These are phyloP conservation scores for Mentha longifolia DNA, from an alignment of 257 asterid species.

Conservation along the genomic window DNA sequence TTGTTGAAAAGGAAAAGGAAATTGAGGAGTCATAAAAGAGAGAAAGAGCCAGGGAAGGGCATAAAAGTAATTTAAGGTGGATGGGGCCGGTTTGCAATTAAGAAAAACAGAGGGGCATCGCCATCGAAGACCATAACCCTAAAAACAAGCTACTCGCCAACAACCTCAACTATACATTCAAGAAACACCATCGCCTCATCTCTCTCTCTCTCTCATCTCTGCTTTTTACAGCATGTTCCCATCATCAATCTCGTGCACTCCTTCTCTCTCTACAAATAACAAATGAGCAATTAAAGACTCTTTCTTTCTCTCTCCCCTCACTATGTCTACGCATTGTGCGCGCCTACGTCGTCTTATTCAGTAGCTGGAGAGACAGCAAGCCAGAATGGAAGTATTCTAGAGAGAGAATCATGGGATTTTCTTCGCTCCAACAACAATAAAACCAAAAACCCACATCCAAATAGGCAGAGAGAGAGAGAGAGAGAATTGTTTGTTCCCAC, in stretches of 20 bases:
- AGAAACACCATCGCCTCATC: slow-evolving; percentile 33
- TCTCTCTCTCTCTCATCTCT: slow-evolving; percentile 28
- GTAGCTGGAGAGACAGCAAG: slow-evolving; percentile 15
- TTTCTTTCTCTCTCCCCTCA: slow-evolving; percentile 36
- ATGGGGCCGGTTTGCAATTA: slow-evolving; percentile 16
- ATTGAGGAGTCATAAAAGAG: background rate
- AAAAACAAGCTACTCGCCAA: slow-evolving; percentile 42
- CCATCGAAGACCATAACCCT: slow-evolving; percentile 49
- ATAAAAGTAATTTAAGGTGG: slow-evolving; percentile 25
- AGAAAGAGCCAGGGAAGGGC: slow-evolving; percentile 36
- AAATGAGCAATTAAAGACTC: slow-evolving; percentile 12
- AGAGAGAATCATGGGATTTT: slow-evolving; percentile 33
- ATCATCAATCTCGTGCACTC: background rate
- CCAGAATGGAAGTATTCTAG: slow-evolving; percentile 13
- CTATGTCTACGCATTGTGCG: slow-evolving; percentile 15
- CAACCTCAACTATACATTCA: slow-evolving; percentile 41
- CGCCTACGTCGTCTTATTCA: slow-evolving; percentile 36
- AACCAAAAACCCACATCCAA: slow-evolving; percentile 43
- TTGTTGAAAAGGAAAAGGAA: background rate
- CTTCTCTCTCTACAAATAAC: slow-evolving; percentile 17
- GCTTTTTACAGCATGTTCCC: slow-evolving; percentile 44
- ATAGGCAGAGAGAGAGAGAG: slow-evolving; percentile 32
- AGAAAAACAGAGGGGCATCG: slow-evolving; percentile 40
- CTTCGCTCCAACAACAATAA: slow-evolving; percentile 40
- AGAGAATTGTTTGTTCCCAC: slow-evolving; percentile 46